phyloP scores from a whole-genome alignment of 176 grass and related monocot genomes.

The Saccharum officinarum region DNA sequence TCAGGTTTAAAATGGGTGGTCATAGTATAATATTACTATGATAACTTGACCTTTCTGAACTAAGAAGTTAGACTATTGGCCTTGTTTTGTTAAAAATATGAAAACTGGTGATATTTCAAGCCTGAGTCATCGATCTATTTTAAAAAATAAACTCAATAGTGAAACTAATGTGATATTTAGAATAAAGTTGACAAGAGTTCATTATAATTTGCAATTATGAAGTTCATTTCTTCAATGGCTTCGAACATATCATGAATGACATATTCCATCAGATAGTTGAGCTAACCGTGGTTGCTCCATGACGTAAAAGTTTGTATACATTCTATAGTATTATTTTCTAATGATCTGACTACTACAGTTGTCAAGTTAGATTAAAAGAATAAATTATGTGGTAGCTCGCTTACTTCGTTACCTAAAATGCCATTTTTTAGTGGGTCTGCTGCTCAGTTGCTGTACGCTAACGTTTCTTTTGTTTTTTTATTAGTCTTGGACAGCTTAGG shows the following conservation, averaged over 20 bases:
- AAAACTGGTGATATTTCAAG: slow-evolving; percentile 17
- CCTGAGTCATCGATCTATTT: background rate
- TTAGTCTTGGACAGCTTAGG: slow-evolving; percentile 35
- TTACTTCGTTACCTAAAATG: slow-evolving; percentile 10
- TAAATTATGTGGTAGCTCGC: background rate
- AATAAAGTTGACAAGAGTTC: background rate
- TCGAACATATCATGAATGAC: background rate
- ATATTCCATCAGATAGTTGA: slow-evolving; percentile 26
- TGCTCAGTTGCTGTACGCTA: background rate
- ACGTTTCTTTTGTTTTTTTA: slow-evolving; percentile 5
- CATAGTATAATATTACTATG: slow-evolving; percentile 1
- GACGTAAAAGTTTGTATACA: background rate
- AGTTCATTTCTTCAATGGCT: background rate
- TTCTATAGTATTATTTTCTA: background rate
- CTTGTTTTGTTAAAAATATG: background rate
- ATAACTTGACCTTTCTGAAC: slow-evolving; percentile 12
- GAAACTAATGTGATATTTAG: background rate
- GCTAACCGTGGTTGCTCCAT: background rate
- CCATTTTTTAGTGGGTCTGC: background rate
- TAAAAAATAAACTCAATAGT: background rate
- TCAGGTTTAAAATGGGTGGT: slow-evolving; percentile 16
- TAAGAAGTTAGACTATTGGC: slow-evolving; percentile 3
- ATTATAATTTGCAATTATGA: background rate
- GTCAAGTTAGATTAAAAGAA: too few species aligned
- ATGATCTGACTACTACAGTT: background rate